Percentiles rank a stretch among this genome's conserved stretches.
Conservation (phyloP, 1,284 basidiomycete genomes). For the Schizophyllum amplum region DNA sequence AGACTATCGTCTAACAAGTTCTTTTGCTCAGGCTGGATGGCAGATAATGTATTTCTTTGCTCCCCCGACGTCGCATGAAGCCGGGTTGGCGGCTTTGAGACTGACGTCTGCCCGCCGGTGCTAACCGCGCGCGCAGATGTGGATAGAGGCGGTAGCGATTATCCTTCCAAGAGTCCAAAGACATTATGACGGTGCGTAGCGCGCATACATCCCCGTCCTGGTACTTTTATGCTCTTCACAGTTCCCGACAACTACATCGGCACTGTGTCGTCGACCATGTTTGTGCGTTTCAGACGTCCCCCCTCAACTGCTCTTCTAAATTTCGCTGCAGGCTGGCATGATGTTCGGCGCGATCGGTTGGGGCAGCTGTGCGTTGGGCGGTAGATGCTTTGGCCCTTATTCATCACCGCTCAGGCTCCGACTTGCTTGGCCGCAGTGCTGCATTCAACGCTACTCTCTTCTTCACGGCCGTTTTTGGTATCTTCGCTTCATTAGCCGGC, state of each 20-base stretch:
- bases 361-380: constrained; percentile 64
- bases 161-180: constrained; percentile 89
- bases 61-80: constrained; percentile 6
- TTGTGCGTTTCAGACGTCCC: constrained; percentile 29
- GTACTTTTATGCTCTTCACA: constrained; percentile 19
- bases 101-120: not conserved
- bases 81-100: constrained; percentile 1
- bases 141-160: constrained; percentile 84
- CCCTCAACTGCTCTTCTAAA: not conserved
- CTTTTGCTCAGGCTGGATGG: constrained; percentile 61
- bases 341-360: constrained; percentile 92
- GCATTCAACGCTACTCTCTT: constrained; percentile 93
- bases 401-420: constrained; percentile 39
- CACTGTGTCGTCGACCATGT: constrained; percentile 70
- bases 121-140: constrained; percentile 55
- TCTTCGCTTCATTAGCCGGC: constrained; percentile 72
- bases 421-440: constrained; percentile 76
- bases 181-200: constrained; percentile 62
- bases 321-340: constrained; percentile 55
- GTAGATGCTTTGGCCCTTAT: not conserved
- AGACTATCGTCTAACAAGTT: not conserved
- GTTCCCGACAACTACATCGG: constrained; percentile 74
- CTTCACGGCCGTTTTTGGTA: constrained; percentile 85
- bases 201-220: constrained; percentile 7
- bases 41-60: constrained; percentile 62